Evolutionary conservation across 495 filamentous ascomycete species (phyloP), one percentile per base, ranked within the genome.

Genomic region (Terfezia boudieri): DNA sequence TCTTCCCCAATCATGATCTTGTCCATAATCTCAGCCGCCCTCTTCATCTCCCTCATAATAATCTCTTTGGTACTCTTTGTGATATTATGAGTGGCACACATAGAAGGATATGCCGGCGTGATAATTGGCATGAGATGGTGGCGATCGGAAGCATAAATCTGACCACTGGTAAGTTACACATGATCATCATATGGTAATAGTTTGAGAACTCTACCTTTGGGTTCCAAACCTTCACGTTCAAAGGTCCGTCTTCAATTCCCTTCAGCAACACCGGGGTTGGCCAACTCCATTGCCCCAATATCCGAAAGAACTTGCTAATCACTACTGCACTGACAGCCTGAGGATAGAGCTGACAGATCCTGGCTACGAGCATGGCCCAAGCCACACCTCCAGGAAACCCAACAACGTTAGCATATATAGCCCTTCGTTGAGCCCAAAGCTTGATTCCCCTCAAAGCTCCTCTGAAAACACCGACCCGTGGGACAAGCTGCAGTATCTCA

Each of bases 311-410:
- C 67, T 93, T 94, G 62, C 74, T 72, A 32, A 96, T 79, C 36
- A 98, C 78, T 14, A 83, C 78, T 12, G 88, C 81, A 38, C 82
- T 83, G 9, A 83, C 82, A 14, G 92, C 90, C 64, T 83, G 84
- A 14, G 90, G 90, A 69, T 95, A 98, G n/a, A 96, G 73, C 66
- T 98, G 90, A 64, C 90, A 98, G 49, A 96, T 84, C 56, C 90
- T 74, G 22, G 90, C 90, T 17, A 96, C 87, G 60, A 96, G 71
- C 81, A 98, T 94, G 35, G 89, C 90, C 85, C 88, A 98, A 17
- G 90, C 90, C 51, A 98, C 86, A 69, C 90, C 90, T 56, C 90
- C 90, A 9, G 90, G 92, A 59, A 87, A 98, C 14, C 90, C 90
- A 55, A 94, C 85, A 57, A 98, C 83, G 61, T 94, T 94, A 52